Evolutionary conservation across 768 basidiomycete species (phyloP), one percentile per base, ranked within the genome.

Genomic region (Boletellus emodensis): DNA sequence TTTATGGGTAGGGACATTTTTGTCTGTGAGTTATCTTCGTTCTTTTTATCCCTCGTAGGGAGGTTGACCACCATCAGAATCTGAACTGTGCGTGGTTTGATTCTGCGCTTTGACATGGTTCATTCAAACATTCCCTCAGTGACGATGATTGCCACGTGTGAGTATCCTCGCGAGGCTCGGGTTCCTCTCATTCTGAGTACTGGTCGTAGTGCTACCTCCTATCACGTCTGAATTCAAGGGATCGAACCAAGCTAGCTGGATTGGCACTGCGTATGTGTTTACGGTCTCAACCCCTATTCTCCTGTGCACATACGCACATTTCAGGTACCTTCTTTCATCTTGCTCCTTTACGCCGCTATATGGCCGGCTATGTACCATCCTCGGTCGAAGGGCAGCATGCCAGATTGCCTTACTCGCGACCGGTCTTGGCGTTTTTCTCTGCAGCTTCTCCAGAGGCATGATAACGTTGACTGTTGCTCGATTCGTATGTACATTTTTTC

Each of bases 281-380:
- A 7, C n/a, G 13, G 17, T 22, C 33, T 34, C 6, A 24, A 39
- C 11, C 34, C 20, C 4, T 24, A 1, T 24, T 4, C 18, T n/a
- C 11, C 30, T 7, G n/a, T n/a, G n/a, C n/a, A n/a, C n/a, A n/a
- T 4, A 20, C 26, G 7, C 14, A 15, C 33, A 24, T 28, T 4
- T 50, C 39, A 57, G 51, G 26, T 90, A 87, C 65, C 69, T 90
- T 8, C 77, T 90, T 13, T 84, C 88, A 4, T 85, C 80, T 4
- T 87, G 84, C 64, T 86, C 87, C 3, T 90, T 90, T 55, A 90
- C 88, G 0, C 88, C 86, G 0, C 72, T 90, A 6, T 90, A 90
- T 61, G 88, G 88, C 20, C 79, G 87, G 3, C 72, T 91, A 6
- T 85, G 80, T 55, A 84, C 86, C 61, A 84, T 85, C 10, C 66